Evolutionary conservation across 2,329 filamentous ascomycete genomes (phyloP).

Genomic region (Colletotrichum sansevieriae): DNA sequence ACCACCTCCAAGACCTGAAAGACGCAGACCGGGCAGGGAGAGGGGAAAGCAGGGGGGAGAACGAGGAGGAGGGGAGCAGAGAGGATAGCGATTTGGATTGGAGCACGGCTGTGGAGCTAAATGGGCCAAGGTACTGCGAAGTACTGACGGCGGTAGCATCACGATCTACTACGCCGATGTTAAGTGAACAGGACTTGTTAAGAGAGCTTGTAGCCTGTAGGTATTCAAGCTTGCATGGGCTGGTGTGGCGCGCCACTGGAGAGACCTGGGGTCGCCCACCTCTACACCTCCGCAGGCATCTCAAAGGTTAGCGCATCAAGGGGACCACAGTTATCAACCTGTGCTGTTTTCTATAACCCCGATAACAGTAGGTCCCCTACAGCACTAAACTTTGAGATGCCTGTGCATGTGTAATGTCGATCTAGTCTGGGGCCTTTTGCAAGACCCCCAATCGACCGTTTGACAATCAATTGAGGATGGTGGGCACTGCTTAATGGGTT

Average conservation of each 20-base stretch:
- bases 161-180: neutral
- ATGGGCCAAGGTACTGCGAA: neutral
- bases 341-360: no score
- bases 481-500: conserved; percentile 3
- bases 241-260: conserved; percentile 17
- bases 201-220: neutral
- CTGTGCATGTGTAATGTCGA: conserved; percentile 1
- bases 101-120: conserved; percentile 11
- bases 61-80: neutral
- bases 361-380: no score
- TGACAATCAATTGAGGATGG: neutral
- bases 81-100: conserved; percentile 6
- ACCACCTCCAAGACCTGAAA: conserved; percentile 2
- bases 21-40: neutral
- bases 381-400: no score
- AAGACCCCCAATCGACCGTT: neutral
- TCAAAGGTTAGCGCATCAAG: no score
- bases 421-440: conserved; percentile 20
- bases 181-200: neutral
- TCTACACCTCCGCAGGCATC: neutral
- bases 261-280: conserved; percentile 12
- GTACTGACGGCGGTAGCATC: no score
- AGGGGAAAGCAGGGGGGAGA: neutral
- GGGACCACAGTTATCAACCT: no score
- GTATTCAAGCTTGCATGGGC: neutral